Base-by-base conservation (phyloP, 257 asterid genomes). In the Scutellaria barbata region DNA sequence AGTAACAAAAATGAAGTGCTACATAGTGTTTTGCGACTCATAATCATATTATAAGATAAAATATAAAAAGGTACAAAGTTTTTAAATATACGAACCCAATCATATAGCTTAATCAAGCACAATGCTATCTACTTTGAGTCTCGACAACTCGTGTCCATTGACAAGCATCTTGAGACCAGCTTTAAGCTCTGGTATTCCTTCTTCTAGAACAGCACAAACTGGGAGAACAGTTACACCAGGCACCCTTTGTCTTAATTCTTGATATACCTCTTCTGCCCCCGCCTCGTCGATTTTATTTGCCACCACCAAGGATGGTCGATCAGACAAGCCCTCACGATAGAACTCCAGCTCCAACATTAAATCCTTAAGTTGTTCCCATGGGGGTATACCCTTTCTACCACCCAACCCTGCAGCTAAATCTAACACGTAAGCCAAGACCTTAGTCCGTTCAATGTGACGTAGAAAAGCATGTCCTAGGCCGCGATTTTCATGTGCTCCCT, bases 381-480 rank as follows among this genome's bases (percentile, higher is more conserved):
- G 96, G 16, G 92, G 95, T 67, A 79, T 74, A 30, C 96, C 96
- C 79, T 85, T 85, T 73, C 85, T 84, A 42, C 88, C 98, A 69
- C 82, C 90, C 22, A 73, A 5, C 0, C 80, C 92, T 3, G 96
- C 89, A 43, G 87, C 81, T 75, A 91, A 81, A 80, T 94, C 99
- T 14, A 94, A 79, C 68, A 91, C 96, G 65, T 91, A 94, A 7
- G 98, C 99, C 60, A 94, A 76, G 42, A 91, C 90, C 76, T 85
- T 88, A 2, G 96, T 94, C 8, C 95, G 92, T 69, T 94, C 99
- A 66, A 91, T 84, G 75, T 94, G 98, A 8, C 99, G 89, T 39
- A 91, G 77, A 69, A 95, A 95, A 53, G 95, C 95, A 75, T 91
- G 98, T 45, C 99, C 99, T 16, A 94, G 96, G 25, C 98, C 98